Percentiles rank a stretch among this genome's conserved stretches.
Conservation (phyloP, 139 green algal genomes). For the Parachlorella kessleri region DNA sequence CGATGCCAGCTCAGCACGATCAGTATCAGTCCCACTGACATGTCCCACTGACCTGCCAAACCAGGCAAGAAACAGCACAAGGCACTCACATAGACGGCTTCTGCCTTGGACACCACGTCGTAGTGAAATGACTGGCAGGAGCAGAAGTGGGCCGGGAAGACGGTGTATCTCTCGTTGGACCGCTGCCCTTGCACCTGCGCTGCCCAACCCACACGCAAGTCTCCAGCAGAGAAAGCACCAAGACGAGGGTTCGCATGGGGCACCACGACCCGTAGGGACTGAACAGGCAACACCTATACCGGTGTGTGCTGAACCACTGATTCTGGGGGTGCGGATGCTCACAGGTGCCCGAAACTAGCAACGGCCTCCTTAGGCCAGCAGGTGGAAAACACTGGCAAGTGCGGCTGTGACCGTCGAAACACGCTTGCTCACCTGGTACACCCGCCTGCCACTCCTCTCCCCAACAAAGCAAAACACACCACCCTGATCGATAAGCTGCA, state of each 20-base stretch:
- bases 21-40: no score
- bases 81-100: constrained; percentile 52
- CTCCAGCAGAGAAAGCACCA: background rate
- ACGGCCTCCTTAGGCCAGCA: no score
- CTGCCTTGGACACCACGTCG: constrained; percentile 67
- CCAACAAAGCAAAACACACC: constrained; percentile 66
- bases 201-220: background rate
- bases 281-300: background rate
- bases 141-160: constrained; percentile 81
- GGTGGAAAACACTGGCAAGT: no score
- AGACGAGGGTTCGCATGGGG: no score
- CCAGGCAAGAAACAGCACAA: background rate
- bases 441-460: constrained; percentile 42
- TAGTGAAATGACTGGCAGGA: constrained; percentile 86
- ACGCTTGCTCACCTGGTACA: constrained; percentile 62
- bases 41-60: background rate
- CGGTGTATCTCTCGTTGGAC: constrained; percentile 59
- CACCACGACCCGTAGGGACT: background rate
- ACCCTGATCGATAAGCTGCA: constrained; percentile 73
- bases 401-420: background rate
- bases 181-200: constrained; percentile 57
- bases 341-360: no score
- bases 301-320: no score
- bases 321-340: no score
- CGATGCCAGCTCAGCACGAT: no score